Conservation (phyloP, 805 yeast genomes). For the Barnettozyma californica region DNA sequence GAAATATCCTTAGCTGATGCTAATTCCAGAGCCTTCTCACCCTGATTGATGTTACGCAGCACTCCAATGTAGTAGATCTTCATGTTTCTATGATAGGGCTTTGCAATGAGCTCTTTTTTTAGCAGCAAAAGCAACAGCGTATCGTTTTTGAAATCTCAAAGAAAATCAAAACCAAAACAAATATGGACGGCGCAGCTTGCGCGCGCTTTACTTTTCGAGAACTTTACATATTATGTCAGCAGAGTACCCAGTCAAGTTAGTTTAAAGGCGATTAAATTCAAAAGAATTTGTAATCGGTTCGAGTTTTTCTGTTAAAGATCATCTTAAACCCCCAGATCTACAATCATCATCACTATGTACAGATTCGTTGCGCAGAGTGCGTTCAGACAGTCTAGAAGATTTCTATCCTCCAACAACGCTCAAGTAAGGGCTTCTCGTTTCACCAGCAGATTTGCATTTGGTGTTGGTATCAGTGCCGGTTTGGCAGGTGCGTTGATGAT, state of each 20-base stretch:
- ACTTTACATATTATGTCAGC: not conserved
- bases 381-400: slow-evolving; percentile 1
- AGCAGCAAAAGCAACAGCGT: not conserved
- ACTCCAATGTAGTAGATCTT: slow-evolving; percentile 89
- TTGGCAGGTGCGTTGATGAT: not conserved
- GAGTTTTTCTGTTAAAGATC: not conserved
- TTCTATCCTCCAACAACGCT: not conserved
- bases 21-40: slow-evolving; percentile 67
- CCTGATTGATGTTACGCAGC: slow-evolving; percentile 49
- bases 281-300: not conserved
- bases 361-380: not conserved
- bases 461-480: slow-evolving; percentile 1
- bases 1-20: slow-evolving; percentile 77
- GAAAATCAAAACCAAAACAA: too few species aligned
- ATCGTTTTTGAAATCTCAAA: not conserved
- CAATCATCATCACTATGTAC: not conserved
- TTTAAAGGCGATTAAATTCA: not conserved
- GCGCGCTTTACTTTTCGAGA: too few species aligned
- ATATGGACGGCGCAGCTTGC: too few species aligned
- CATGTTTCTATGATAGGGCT: slow-evolving; percentile 41
- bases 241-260: too few species aligned
- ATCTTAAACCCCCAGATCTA: not conserved
- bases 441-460: not conserved
- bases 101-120: not conserved
- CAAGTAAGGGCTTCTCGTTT: not conserved